Conservation (phyloP, 805 yeast species). For the Candida hungchunana region DNA sequence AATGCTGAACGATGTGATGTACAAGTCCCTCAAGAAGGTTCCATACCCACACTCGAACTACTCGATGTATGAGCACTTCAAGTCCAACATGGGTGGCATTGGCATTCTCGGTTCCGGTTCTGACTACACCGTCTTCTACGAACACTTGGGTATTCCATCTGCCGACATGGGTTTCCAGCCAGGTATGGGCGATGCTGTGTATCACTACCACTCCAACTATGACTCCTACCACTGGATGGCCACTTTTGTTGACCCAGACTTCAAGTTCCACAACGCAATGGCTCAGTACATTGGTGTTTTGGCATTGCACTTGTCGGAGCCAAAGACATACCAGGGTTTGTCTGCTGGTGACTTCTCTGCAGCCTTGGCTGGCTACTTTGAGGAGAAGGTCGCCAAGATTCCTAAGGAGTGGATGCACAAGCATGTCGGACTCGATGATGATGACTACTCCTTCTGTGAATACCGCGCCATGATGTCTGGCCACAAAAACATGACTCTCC, state of each 20-base stretch:
- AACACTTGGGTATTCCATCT: slow-evolving; percentile 56
- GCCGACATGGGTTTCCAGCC: slow-evolving; percentile 54
- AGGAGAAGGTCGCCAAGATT: slow-evolving; percentile 31
- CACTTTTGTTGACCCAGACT: slow-evolving; percentile 57
- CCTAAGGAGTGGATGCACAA: slow-evolving; percentile 37
- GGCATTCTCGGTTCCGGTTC: slow-evolving; percentile 63
- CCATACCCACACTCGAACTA: slow-evolving; percentile 37
- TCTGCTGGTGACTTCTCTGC: slow-evolving; percentile 34
- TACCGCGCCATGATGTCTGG: slow-evolving; percentile 8
- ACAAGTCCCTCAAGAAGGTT: slow-evolving; percentile 40
- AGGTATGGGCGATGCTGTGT: slow-evolving; percentile 48
- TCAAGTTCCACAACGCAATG: slow-evolving; percentile 51
- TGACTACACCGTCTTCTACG: slow-evolving; percentile 60
- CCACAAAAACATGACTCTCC: slow-evolving; percentile 19
- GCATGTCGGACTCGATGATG: slow-evolving; percentile 13
- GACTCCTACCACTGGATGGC: slow-evolving; percentile 73
- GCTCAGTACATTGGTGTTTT: slow-evolving; percentile 50
- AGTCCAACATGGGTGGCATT: slow-evolving; percentile 29
- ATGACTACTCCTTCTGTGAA: slow-evolving; percentile 11
- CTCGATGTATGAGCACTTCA: slow-evolving; percentile 27
- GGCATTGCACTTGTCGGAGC: slow-evolving; percentile 44
- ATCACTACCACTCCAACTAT: slow-evolving; percentile 74
- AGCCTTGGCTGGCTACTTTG: slow-evolving; percentile 35
- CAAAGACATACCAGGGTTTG: slow-evolving; percentile 40
- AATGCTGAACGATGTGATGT: slow-evolving; percentile 43